Evolutionary conservation across 2,329 filamentous ascomycete genomes (phyloP), one percentile per base, ranked within the genome.

Genomic region (Alternaria solani): DNA sequence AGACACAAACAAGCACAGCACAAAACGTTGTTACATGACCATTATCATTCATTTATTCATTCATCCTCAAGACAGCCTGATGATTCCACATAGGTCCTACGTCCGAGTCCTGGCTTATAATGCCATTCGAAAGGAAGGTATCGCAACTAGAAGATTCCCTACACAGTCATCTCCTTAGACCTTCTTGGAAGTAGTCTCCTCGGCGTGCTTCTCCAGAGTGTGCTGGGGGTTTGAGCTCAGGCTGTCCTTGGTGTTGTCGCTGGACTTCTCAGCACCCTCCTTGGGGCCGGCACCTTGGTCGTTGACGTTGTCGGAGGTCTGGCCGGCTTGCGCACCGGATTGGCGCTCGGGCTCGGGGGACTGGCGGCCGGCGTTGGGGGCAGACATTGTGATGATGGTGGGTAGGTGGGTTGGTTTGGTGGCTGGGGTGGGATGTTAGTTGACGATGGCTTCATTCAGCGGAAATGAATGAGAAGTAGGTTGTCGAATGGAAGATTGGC

Each of bases 331-430:
- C 56, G 82, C 79, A 61, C 86, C 89, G 38, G 84, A 81, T 80
- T 92, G 91, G 67, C 78, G 75, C 81, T 91, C 88, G 28, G 91
- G 91, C 53, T 88, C 82, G 63, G 93, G 93, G 32, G 93, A 96
- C 81, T 96, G 86, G 75, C 89, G 89, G 77, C 91, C 91, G 79
- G 86, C 80, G 74, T 83, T 81, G 66, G 82, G 85, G 57, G 86
- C 84, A 70, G 91, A 89, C 90, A 93, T 92, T 30, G 49, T 30
- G 41, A 18, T 34, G 28, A 23, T 42, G 51, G 42, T 55, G 20
- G 41, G 44, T 41, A 30, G 30, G 26, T 38, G 38, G 39, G 12
- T 49, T 44, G 34, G 12, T 34, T 48, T 51, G 53, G 25, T 39
- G 26, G 8, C 38, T 51, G n/a, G 26, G 7, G 32, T 51, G 44